These are phyloP conservation scores for Chaetomium fimeti DNA, from an alignment of 495 filamentous ascomycete genomes.

Conservation along the genomic window DNA sequence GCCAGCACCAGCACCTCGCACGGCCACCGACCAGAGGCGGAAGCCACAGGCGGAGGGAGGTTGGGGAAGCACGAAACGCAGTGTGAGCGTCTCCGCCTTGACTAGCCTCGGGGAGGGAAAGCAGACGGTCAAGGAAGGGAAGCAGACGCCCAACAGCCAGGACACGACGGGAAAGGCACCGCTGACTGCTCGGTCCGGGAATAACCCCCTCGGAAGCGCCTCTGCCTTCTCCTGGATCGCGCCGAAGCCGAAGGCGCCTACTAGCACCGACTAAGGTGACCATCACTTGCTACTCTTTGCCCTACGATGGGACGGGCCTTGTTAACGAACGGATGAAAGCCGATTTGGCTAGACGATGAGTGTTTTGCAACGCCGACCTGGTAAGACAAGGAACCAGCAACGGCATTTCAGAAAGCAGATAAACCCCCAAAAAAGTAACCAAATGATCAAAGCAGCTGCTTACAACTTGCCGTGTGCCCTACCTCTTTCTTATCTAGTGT, in stretches of 20 bases:
- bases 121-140: background rate
- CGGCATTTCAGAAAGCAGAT: background rate
- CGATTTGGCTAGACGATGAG: background rate
- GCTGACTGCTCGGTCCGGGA: slow-evolving; percentile 42
- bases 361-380: background rate
- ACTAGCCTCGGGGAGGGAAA: slow-evolving; percentile 15
- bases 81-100: slow-evolving; percentile 25
- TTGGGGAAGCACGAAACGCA: slow-evolving; percentile 46
- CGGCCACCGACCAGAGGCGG: slow-evolving; percentile 41
- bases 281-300: background rate
- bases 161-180: slow-evolving; percentile 35
- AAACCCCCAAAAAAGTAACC: slow-evolving; percentile 2
- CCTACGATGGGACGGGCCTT: background rate
- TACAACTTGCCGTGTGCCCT: too few species aligned
- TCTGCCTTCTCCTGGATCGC: slow-evolving; percentile 93
- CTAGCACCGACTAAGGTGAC: slow-evolving; percentile 33
- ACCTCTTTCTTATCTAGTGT: too few species aligned
- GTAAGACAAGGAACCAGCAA: background rate
- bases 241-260: slow-evolving; percentile 41
- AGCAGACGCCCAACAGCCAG: background rate
- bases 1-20: slow-evolving; percentile 37
- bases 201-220: slow-evolving; percentile 87
- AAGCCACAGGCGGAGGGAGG: slow-evolving; percentile 39
- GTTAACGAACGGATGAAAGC: background rate
- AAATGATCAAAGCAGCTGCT: background rate